Conservation (phyloP, 805 yeast genomes). For the Suhomyces sp. region DNA sequence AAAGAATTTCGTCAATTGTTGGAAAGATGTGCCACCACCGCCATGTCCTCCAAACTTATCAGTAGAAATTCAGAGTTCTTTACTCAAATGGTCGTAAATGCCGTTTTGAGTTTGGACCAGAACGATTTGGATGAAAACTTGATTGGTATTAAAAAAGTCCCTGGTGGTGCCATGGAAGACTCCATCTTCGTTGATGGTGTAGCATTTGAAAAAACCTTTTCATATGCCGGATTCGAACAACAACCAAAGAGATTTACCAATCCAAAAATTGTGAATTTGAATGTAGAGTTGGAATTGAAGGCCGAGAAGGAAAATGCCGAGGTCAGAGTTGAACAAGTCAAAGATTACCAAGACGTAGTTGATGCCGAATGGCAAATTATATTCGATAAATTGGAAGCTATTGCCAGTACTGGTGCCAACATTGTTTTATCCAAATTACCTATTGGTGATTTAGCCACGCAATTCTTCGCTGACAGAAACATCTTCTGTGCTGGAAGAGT, state of each 20-base stretch:
- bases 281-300: constrained; percentile 92
- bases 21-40: constrained; percentile 92
- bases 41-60: constrained; percentile 94
- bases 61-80: constrained; percentile 84
- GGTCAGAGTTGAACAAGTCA: constrained; percentile 90
- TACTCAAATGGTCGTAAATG: constrained; percentile 95
- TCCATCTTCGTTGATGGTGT: constrained; percentile 88
- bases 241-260: constrained; percentile 83
- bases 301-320: constrained; percentile 99
- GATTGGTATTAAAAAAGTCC: constrained; percentile 90
- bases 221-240: constrained; percentile 98
- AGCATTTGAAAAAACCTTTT: constrained; percentile 94
- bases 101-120: constrained; percentile 83
- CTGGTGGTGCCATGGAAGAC: constrained; percentile 97
- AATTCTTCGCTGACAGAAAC: constrained; percentile 92
- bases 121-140: constrained; percentile 81
- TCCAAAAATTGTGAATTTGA: constrained; percentile 81
- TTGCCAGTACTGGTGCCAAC: constrained; percentile 82
- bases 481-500: constrained; percentile 98
- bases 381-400: constrained; percentile 77
- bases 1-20: constrained; percentile 63
- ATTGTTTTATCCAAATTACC: constrained; percentile 93
- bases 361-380: constrained; percentile 99
- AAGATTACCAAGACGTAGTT: constrained; percentile 91
- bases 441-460: constrained; percentile 98